phyloP scores from a whole-genome alignment of 306 rosid genomes.

The Quercus berberidifolia region DNA sequence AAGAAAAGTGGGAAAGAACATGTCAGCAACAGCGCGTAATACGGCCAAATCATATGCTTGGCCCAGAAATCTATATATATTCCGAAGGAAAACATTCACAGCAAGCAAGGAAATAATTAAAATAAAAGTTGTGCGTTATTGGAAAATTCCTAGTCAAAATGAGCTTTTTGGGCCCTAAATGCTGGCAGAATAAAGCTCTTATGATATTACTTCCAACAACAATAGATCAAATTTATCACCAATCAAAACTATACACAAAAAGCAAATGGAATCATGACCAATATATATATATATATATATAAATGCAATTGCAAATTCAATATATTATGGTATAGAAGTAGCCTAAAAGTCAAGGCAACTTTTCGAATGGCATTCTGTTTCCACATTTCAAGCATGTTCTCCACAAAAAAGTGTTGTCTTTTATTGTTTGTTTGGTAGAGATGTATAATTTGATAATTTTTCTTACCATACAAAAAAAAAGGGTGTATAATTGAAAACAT shows the following conservation, averaged over 20 bases:
- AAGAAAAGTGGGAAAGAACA: constrained; percentile 9
- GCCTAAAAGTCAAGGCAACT: constrained; percentile 36
- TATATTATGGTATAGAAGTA: constrained; percentile 7
- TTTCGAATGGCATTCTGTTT: constrained; percentile 17
- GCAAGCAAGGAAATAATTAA: neutral
- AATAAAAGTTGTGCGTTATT: neutral
- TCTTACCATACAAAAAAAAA: too few species aligned
- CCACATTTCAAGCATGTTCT: constrained; percentile 34
- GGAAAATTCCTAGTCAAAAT: constrained; percentile 35
- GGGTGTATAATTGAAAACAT: constrained; percentile 5
- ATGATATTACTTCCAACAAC: constrained; percentile 37
- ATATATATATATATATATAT: neutral
- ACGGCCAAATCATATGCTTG: constrained; percentile 34
- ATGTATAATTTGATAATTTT: too few species aligned
- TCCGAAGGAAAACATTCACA: constrained; percentile 18
- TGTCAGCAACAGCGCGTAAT: constrained; percentile 23
- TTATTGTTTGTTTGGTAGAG: constrained; percentile 5
- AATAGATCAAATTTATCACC: constrained; percentile 31
- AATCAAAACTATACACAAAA: constrained; percentile 25
- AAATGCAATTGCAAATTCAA: constrained; percentile 9
- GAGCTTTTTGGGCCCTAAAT: constrained; percentile 32
- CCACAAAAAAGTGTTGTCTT: constrained; percentile 10
- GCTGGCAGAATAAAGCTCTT: constrained; percentile 40
- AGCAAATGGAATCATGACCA: constrained; percentile 38
- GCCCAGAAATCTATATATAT: constrained; percentile 38